phyloP scores from a whole-genome alignment of 768 basidiomycete genomes.

The Lactarius quietus region DNA sequence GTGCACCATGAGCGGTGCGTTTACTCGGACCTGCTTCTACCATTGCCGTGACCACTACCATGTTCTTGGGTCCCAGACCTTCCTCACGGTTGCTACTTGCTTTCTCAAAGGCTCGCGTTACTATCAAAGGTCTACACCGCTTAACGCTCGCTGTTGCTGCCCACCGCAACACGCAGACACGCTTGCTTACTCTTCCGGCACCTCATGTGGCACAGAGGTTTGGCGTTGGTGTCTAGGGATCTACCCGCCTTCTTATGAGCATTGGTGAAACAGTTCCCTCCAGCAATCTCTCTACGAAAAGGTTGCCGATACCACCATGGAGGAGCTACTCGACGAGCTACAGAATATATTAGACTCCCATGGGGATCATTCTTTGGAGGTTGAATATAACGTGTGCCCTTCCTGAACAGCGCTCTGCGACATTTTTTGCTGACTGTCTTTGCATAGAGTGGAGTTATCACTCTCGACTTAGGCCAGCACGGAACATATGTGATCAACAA shows the following conservation, averaged over 20 bases:
- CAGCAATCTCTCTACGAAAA: constrained; percentile 50
- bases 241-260: constrained; percentile 7
- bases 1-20: neutral
- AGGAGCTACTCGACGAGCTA: constrained; percentile 63
- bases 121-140: neutral
- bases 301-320: constrained; percentile 76
- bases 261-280: constrained; percentile 10
- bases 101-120: neutral
- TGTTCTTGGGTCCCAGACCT: constrained; percentile 6
- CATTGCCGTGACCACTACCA: neutral
- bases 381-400: constrained; percentile 63
- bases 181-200: constrained; percentile 7
- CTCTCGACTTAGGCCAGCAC: constrained; percentile 65
- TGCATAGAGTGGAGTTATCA: constrained; percentile 83
- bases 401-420: constrained; percentile 29
- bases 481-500: constrained; percentile 97
- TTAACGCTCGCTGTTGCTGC: neutral
- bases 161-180: neutral
- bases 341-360: constrained; percentile 66
- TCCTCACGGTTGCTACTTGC: constrained; percentile 1
- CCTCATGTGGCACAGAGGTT: constrained; percentile 20
- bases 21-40: neutral
- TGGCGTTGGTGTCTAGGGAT: neutral
- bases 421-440: neutral
- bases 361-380: constrained; percentile 60